phyloP scores from a whole-genome alignment of 495 filamentous ascomycete species.

The Letharia lupina region DNA sequence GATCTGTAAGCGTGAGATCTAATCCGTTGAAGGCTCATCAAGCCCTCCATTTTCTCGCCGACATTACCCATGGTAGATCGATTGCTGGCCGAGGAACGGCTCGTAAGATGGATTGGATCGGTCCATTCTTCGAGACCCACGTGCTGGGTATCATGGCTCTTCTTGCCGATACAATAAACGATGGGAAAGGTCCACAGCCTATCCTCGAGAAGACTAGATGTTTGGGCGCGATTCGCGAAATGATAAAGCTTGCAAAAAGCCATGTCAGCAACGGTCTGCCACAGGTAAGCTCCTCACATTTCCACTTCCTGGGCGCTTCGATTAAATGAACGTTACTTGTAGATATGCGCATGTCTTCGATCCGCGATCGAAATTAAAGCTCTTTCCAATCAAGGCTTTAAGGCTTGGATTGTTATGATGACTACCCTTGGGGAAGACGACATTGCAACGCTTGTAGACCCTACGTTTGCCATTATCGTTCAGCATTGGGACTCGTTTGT shows the following conservation, averaged over 20 bases:
- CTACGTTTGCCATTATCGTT: conserved; percentile 78
- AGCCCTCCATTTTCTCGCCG: conserved; percentile 61
- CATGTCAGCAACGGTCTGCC: conserved; percentile 72
- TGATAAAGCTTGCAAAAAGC: conserved; percentile 64
- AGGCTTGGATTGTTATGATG: conserved; percentile 75
- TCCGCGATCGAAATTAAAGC: conserved; percentile 66
- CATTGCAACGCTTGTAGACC: conserved; percentile 67
- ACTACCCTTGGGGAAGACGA: conserved; percentile 65
- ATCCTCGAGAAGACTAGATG: conserved; percentile 64
- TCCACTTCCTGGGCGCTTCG: conserved; percentile 15
- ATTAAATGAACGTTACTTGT: conserved; percentile 9
- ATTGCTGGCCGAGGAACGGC: conserved; percentile 37
- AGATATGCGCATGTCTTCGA: conserved; percentile 83
- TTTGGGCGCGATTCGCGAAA: conserved; percentile 75
- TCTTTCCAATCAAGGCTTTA: conserved; percentile 68
- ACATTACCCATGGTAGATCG: conserved; percentile 47
- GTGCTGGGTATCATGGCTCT: conserved; percentile 81
- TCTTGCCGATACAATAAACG: conserved; percentile 74
- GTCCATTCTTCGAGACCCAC: conserved; percentile 72
- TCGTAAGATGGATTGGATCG: conserved; percentile 51
- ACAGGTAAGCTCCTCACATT: conserved; percentile 49
- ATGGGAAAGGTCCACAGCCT: conserved; percentile 48
- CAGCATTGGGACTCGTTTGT: conserved; percentile 69
- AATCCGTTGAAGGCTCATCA: conserved; percentile 40
- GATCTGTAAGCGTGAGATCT: conserved; percentile 17